phyloP scores from a whole-genome alignment of 306 rosid genomes.

The Dicorynia guianensis region DNA sequence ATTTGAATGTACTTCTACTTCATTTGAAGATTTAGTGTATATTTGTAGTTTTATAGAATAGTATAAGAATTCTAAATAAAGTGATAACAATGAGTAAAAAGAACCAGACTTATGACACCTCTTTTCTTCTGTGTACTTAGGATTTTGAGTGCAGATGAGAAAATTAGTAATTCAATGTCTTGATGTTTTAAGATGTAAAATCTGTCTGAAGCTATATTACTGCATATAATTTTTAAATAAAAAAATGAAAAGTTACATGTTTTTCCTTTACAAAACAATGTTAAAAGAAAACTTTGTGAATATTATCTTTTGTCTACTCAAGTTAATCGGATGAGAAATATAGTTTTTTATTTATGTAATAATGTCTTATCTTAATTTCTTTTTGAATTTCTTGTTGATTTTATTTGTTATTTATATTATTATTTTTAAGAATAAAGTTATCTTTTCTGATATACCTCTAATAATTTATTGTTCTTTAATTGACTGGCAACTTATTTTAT shows the following conservation, averaged over 20 bases:
- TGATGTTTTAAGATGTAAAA: conserved; percentile 9
- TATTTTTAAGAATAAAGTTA: conserved; percentile 11
- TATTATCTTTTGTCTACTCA: neutral
- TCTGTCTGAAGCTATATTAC: conserved; percentile 5
- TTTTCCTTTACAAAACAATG: neutral
- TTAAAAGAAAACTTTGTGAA: neutral
- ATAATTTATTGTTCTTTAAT: conserved; percentile 10
- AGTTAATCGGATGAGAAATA: conserved; percentile 17
- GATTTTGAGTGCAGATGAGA: conserved; percentile 21
- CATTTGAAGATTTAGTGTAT: conserved; percentile 2
- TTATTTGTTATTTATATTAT: neutral
- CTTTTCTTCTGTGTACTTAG: conserved; percentile 1
- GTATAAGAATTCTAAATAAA: neutral
- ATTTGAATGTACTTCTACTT: conserved; percentile 18
- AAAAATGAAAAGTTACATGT: neutral
- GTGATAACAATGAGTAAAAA: conserved; percentile 5
- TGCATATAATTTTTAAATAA: conserved; percentile 29
- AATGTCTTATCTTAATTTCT: conserved; percentile 23
- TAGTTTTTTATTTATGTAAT: conserved; percentile 8
- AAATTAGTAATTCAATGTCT: conserved; percentile 3
- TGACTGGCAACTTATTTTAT: conserved; percentile 39
- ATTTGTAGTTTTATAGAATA: conserved; percentile 12
- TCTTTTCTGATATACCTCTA: neutral
- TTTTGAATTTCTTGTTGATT: neutral
- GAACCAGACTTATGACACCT: neutral